phyloP scores from a whole-genome alignment of 805 yeast species.

The Kuraishia ogatae region DNA sequence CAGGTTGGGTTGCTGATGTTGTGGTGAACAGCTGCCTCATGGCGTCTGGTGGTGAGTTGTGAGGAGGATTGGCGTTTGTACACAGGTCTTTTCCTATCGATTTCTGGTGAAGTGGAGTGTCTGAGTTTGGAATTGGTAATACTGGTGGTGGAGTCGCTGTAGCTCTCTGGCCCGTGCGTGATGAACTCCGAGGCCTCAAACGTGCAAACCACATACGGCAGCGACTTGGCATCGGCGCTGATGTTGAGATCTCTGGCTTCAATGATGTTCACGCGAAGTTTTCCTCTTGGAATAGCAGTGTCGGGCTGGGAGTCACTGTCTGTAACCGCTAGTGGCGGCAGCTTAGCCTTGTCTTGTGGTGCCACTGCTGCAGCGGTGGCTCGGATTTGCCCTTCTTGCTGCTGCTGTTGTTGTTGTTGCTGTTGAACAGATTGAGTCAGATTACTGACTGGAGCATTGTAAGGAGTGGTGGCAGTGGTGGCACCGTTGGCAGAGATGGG shows the following conservation, averaged over 20 bases:
- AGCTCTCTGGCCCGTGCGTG: conserved; percentile 65
- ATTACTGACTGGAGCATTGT: conserved; percentile 13
- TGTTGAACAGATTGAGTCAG: conserved; percentile 4
- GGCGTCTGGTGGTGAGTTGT: conserved; percentile 17
- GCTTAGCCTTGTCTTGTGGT: conserved; percentile 10
- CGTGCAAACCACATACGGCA: conserved; percentile 86
- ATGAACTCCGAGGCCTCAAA: conserved; percentile 89
- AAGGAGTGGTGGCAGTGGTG: conserved; percentile 6
- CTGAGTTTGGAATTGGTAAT: conserved; percentile 4
- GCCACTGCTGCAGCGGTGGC: conserved; percentile 1
- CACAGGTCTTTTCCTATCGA: conserved; percentile 18
- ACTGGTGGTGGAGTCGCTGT: conserved; percentile 11
- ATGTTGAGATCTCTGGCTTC: conserved; percentile 69
- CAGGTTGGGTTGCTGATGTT: conserved; percentile 50
- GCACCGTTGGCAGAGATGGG: conserved; percentile 1
- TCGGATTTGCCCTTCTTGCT: no score
- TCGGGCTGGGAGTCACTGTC: conserved; percentile 8
- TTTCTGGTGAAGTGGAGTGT: conserved; percentile 4
- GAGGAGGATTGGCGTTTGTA: conserved; percentile 37
- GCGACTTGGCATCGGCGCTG: conserved; percentile 41
- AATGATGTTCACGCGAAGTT: conserved; percentile 68
- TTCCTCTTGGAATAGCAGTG: conserved; percentile 59
- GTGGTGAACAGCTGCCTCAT: background rate
- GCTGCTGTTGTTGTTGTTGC: background rate
- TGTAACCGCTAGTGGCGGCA: conserved; percentile 25